Evolutionary conservation across 345 rosid species (phyloP), one percentile per base, ranked within the genome.

Genomic region (Alliaria petiolata): DNA sequence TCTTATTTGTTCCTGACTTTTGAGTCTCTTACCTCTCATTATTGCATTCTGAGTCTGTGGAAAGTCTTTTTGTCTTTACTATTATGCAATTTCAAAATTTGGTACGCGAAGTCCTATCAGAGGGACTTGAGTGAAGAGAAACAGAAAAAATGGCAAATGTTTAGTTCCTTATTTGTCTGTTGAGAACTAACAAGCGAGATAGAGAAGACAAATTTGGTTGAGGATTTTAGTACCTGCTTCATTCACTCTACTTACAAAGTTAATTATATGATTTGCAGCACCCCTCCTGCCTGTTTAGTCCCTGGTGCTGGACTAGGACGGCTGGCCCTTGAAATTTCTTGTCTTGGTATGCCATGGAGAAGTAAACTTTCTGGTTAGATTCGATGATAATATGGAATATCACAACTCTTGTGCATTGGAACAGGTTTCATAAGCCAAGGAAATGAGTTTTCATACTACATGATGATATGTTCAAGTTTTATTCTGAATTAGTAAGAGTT

Each of bases 231-330:
- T 28, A 64, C 46, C 10, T 60, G 40, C 39, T 68, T 1, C 51
- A n/a, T 39, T 71, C 3, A 65, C 62, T 56, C 28, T 70, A 7
- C 43, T 80, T 14, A 19, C 73, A 61, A 64, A 66, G 71, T 34
- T 16, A 74, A 42, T 3, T 61, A 35, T 60, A 46, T 68, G 58
- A 58, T 65, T 34, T 81, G 70, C 40, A 53, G 67, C 83, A 87
- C 85, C 57, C 90, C 98, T 81, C 96, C 96, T 78, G 76, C 93
- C 30, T 91, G 99, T 85, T 82, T 95, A 76, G 97, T 95, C 67
- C 99, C 99, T 69, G 98, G 99, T 69, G 99, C 99, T 76, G 99
- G 99, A 72, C 99, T 95, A 56, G 98, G 98, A 69, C 85, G 98
- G 40, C 83, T 95, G 59, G 99, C 98, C 67, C 86, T 95, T 78